Base-by-base conservation (phyloP, 1,284 basidiomycete genomes). In the Coriolopsis trogii region DNA sequence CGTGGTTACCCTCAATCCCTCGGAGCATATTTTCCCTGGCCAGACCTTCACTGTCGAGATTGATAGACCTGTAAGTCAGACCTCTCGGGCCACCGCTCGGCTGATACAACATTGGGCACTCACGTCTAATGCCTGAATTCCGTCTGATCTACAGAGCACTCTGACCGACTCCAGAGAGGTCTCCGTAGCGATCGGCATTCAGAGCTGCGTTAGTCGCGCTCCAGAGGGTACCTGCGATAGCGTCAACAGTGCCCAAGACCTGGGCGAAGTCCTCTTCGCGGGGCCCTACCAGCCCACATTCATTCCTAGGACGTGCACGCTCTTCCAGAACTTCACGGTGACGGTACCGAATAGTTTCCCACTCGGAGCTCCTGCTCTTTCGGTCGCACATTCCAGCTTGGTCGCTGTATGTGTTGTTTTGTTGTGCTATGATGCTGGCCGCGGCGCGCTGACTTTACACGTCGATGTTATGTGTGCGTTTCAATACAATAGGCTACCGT, bases 191-290 rank as follows among this genome's bases (percentile, higher is more conserved):
- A 74, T 82, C 51, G 73, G 62, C 0, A 41, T 73, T 6, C 51
- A 61, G 16, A 56, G 63, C 33, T 80, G 78, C 58, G 9, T 55
- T 30, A 40, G 40, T 12, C 38, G 37, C 53, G 50, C 50, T 20
- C 43, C 31, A 15, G 25, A 31, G 33, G 63, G 49, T 31, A 49
- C 45, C 45, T 25, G 53, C 66, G 3, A 74, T 71, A 55, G 59
- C 26, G 24, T 56, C 9, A 47, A 71, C 41, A 58, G 63, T 1
- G 47, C 56, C 4, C 51, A 72, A 13, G 55, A 58, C 3, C 54
- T 82, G 13, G 79, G 78, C 1, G 57, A 40, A 3, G 52, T 77
- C 39, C 67, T 82, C n/a, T 81, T 77, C 61, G 66, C 67, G 13
- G 80, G 81, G 4, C 52, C 62, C 0, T 84, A 71, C 62, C 53